Percentiles rank a stretch among this genome's conserved stretches.
These are phyloP conservation scores for Amanita rimosa DNA, from an alignment of 768 basidiomycete genomes.

Conservation along the genomic window DNA sequence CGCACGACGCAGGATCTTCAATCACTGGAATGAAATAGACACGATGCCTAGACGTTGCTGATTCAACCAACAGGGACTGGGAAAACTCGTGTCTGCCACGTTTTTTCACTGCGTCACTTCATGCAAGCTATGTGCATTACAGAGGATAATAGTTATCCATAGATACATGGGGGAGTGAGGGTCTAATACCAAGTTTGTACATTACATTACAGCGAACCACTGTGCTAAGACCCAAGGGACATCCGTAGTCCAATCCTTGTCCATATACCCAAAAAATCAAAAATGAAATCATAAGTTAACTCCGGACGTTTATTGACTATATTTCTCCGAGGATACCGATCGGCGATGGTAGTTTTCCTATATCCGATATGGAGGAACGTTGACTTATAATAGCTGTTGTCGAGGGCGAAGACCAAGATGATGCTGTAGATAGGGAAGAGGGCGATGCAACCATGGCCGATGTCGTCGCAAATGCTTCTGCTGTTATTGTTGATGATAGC, in stretches of 20 bases:
- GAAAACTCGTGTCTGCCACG: background rate
- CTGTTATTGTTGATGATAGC: background rate
- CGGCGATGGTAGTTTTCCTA: background rate
- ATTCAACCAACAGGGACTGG: no score
- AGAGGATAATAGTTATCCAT: background rate
- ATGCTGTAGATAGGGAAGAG: background rate
- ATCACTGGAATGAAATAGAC: no score
- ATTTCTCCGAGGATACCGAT: background rate
- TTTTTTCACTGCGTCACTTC: background rate
- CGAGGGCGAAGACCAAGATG: background rate
- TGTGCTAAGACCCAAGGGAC: background rate
- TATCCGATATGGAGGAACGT: background rate
- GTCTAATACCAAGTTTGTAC: background rate
- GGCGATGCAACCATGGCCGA: background rate
- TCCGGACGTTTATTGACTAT: background rate
- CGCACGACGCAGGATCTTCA: no score
- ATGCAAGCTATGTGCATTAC: background rate
- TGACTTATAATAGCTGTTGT: background rate
- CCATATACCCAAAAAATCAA: background rate
- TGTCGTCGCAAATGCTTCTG: background rate
- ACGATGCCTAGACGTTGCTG: no score
- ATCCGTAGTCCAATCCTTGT: background rate
- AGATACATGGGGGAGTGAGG: background rate
- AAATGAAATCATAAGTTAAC: background rate
- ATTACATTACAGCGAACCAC: background rate